Base-by-base conservation (phyloP, 805 yeast genomes). In the Saturnispora zaruensis region DNA sequence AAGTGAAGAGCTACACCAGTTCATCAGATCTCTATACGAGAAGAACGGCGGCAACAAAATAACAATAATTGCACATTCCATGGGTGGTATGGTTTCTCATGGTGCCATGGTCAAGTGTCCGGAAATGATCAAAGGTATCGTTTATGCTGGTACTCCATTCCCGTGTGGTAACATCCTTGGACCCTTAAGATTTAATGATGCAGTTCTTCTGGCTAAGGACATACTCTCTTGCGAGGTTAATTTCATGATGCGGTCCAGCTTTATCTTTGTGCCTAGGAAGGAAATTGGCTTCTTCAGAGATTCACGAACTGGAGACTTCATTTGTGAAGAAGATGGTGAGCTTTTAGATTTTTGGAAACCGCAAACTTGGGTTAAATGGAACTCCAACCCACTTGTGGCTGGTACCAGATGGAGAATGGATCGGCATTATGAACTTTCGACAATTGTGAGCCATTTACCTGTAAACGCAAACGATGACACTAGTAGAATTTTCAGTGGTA, bases 51-150 rank as follows among this genome's bases (percentile, higher is more conserved):
- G 78, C 16, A 75, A 76, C 53, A 88, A 86, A 11, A 75, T 82
- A 0, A 67, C 83, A 24, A 79, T 90, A 1, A 78, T 90, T 47
- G 93, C 93, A 0, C 97, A 90, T 64, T 88, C 96, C 0, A 89
- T 90, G 96, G 97, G 97, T 48, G 97, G 97, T 0, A 62, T 90
- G 32, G 75, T 90, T 6, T 80, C 95, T 0, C 96, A 88, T 61
- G 82, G 84, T 50, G 87, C 84, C 0, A 69, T 90, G 73, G 84
- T 83, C 48, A 68, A 69, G 46, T 75, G 79, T 51, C 89, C 96
- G 0, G 67, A 75, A 13, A 64, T 88, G 41, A 76, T 90, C 58
- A 72, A 90, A 53, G 91, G 93, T 1, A 57, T 90, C 1, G 65
- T 90, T 2, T 90, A 88, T 59, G 91, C 79, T 13, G 97, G 96